Conservation (phyloP, 768 basidiomycete genomes). For the Atractiella rhizophila region DNA sequence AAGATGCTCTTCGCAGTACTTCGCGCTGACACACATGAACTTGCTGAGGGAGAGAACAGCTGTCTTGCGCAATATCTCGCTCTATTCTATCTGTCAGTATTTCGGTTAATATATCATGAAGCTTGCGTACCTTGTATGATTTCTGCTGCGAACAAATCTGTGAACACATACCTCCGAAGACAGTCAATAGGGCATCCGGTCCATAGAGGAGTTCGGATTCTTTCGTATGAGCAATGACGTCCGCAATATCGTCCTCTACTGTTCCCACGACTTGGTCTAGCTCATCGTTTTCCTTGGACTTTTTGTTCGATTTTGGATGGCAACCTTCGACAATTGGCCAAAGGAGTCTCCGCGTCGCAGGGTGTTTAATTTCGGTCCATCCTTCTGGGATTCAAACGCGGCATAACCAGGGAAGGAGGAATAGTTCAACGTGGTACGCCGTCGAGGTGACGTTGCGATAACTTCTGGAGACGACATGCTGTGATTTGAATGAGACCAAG, state of each 20-base stretch:
- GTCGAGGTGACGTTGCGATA: too few relatives aligned
- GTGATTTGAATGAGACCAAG: too few relatives aligned
- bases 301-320: too few relatives aligned
- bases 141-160: constrained; percentile 74
- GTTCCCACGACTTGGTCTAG: constrained; percentile 92
- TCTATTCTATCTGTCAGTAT: constrained; percentile 27
- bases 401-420: too few relatives aligned
- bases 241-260: constrained; percentile 94
- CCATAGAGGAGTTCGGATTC: constrained; percentile 76
- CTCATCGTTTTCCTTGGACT: constrained; percentile 45
- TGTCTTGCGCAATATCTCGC: constrained; percentile 56
- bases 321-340: too few relatives aligned
- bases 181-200: constrained; percentile 45
- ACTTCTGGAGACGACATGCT: too few relatives aligned
- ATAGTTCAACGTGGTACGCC: too few relatives aligned
- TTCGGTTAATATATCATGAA: background rate
- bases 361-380: too few relatives aligned
- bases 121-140: constrained; percentile 47
- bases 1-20: constrained; percentile 78
- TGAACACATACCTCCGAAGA: constrained; percentile 73
- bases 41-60: constrained; percentile 78
- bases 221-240: constrained; percentile 54
- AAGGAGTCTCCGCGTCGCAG: too few relatives aligned
- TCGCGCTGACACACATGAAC: constrained; percentile 79
- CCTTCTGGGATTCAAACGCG: too few relatives aligned